Conservation (phyloP, 139 green algal genomes). For the Micractinium sp. region DNA sequence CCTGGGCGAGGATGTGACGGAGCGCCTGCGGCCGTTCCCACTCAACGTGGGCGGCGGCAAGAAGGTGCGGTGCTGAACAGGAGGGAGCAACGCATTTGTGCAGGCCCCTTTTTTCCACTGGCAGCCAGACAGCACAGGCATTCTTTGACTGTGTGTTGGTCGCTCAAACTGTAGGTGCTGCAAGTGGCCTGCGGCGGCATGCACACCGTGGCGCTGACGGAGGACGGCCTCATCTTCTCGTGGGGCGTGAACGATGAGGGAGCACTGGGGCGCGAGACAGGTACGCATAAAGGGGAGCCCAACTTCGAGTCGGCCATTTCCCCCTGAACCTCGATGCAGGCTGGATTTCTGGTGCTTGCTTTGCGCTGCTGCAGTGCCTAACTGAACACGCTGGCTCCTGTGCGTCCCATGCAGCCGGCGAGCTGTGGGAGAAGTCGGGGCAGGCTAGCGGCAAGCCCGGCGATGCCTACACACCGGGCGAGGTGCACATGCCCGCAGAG, state of each 20-base stretch:
- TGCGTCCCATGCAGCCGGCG: slow-evolving; percentile 31
- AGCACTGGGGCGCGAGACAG: slow-evolving; percentile 77
- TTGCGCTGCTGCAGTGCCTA: neutral
- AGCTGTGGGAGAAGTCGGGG: slow-evolving; percentile 58
- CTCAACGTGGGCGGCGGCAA: slow-evolving; percentile 38
- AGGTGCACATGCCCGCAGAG: slow-evolving; percentile 52
- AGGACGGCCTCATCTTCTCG: slow-evolving; percentile 68
- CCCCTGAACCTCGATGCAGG: neutral
- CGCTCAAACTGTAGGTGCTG: slow-evolving; percentile 39
- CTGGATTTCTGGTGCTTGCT: neutral
- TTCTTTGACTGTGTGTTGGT: neutral
- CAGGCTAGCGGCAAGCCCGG: slow-evolving; percentile 25
- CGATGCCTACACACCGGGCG: slow-evolving; percentile 57
- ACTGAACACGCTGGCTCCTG: neutral
- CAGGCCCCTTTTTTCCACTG: neutral
- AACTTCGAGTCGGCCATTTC: neutral
- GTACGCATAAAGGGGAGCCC: neutral
- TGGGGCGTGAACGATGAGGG: slow-evolving; percentile 96
- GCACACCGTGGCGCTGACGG: slow-evolving; percentile 84
- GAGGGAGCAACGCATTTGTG: neutral
- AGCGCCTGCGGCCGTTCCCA: slow-evolving; percentile 52
- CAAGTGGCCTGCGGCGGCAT: slow-evolving; percentile 86
- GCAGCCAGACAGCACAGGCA: neutral
- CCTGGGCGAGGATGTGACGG: slow-evolving; percentile 65
- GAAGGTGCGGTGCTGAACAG: neutral